Evolutionary conservation across 2,329 filamentous ascomycete species (phyloP), one percentile per base, ranked within the genome.

Genomic region (Cladosporium oxysporum): DNA sequence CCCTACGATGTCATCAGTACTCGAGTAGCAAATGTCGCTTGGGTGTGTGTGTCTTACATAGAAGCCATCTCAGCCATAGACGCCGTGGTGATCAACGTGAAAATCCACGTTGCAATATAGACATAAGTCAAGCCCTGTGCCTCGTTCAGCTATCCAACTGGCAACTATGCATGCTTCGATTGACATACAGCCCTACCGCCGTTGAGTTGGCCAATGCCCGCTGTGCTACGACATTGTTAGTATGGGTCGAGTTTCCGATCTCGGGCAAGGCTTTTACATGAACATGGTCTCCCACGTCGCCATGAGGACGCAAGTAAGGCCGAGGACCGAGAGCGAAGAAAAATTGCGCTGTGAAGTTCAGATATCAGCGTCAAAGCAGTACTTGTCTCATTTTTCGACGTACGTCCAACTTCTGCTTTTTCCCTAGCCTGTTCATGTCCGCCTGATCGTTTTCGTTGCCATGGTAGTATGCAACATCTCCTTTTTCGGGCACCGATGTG

Each of bases 1-100:
- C 72, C 28, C 55, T 58, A 65, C 21, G 62, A 65, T 10, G 7
- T 23, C 6, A 10, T 16, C 37, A 62, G 29, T 21, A 10, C 23
- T 3, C 5, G 72, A 71, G 7, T 72, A 26, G 23, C 23, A 26
- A 3, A 26, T 26, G 23, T 26, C 23, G 23, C 23, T 26, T 26
- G 23, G 23, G 23, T 26, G 23, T 26, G 23, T 26, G 23, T 26
- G 23, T 35, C 73, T 60, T 14, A 58, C 71, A 76, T 75, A 5
- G 69, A 72, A n/a, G 72, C 72, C 68, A 76, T 71, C 63, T 76
- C 74, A 1, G 74, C 71, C 53, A 75, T 52, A 3, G 69, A 71
- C n/a, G 72, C 50, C 16, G 72, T 68, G 5, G 75, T 72, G 18
- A 73, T 69, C 1, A 69, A 62, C 47, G 72, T 72, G 3, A 73